Base-by-base conservation (phyloP, 768 basidiomycete species). In the Daedaleopsis sinensis region DNA sequence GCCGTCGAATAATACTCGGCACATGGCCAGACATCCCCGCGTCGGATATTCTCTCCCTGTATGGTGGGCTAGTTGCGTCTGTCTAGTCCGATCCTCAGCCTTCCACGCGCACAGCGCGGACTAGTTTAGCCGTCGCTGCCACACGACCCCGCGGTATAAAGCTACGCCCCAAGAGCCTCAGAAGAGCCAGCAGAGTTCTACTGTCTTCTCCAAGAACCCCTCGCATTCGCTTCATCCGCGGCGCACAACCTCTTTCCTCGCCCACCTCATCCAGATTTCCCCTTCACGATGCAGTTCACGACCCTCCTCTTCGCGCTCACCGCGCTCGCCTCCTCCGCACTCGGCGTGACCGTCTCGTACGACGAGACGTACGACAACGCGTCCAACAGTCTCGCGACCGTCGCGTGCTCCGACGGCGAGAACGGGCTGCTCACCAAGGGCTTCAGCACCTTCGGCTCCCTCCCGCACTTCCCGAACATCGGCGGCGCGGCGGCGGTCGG, bases 371-470 rank as follows among this genome's bases (percentile, higher is more conserved):
- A 80, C 59, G 79, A 77, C 64, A 67, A 73, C 50, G 32, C 35
- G 5, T 1, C 1, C 52, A 69, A 69, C 51, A 66, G 72, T 43
- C 72, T 79, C 50, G 12, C 48, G 55, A 51, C 57, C 0, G 73
- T 79, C 16, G 71, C 78, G 4, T 80, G 79, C 65, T 80, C 80
- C 13, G 61, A 72, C 52, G 79, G 79, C 1, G 0, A 62, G 12
- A 69, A 79, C 59, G 79, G 80, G 23, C 68, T 80, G 10, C 55
- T 71, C 61, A 66, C 62, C 37, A 74, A 73, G 55, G 60, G 66
- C 55, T 78, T 72, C 63, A 65, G 70, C 27, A 80, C 77, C 8
- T 71, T 80, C 46, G 71, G 73, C 12, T 74, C 74, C 27, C 73
- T 80, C 50, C 73, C 73, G 21, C 50, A n/a, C 32, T 80, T 76